phyloP scores from a whole-genome alignment of 2,329 filamentous ascomycete species.

The Epichloe hybrida region DNA sequence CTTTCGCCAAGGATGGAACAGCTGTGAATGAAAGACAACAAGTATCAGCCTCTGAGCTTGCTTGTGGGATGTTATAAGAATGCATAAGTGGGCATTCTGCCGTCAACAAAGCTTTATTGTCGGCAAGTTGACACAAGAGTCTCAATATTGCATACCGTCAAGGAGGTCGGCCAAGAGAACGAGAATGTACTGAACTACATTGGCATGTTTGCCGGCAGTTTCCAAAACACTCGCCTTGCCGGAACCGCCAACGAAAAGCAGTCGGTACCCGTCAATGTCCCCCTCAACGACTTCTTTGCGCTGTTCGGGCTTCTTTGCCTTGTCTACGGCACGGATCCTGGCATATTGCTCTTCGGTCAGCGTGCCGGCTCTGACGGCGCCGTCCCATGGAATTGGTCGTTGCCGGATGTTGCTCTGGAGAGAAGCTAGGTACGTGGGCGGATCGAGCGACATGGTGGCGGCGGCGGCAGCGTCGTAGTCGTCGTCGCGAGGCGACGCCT shows the following conservation, averaged over 20 bases:
- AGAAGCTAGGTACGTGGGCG: slow-evolving; percentile 71
- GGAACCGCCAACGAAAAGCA: slow-evolving; percentile 64
- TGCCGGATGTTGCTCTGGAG: slow-evolving; percentile 95
- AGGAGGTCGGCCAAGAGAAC: slow-evolving; percentile 81
- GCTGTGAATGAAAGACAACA: slow-evolving; percentile 32
- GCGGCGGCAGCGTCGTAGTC: slow-evolving; percentile 5
- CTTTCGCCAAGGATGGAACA: slow-evolving; percentile 63
- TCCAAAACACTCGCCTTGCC: slow-evolving; percentile 65
- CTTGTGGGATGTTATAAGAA: background rate
- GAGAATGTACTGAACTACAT: slow-evolving; percentile 90
- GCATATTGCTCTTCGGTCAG: slow-evolving; percentile 88
- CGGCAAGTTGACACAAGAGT: background rate
- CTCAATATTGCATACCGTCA: slow-evolving; percentile 47
- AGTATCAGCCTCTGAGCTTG: background rate
- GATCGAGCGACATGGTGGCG: slow-evolving; percentile 70
- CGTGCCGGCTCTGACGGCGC: slow-evolving; percentile 81
- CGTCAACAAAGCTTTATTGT: background rate
- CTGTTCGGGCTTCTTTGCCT: slow-evolving; percentile 76
- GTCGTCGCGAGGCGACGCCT: slow-evolving; percentile 7
- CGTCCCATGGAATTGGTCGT: slow-evolving; percentile 94
- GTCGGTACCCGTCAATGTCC: slow-evolving; percentile 67
- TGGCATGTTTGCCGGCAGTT: slow-evolving; percentile 68
- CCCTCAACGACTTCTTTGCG: slow-evolving; percentile 68
- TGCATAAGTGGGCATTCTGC: background rate
- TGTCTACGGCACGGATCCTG: slow-evolving; percentile 94